Evolutionary conservation across 2,329 filamentous ascomycete genomes (phyloP).

Genomic region (Lachnellula occidentalis): DNA sequence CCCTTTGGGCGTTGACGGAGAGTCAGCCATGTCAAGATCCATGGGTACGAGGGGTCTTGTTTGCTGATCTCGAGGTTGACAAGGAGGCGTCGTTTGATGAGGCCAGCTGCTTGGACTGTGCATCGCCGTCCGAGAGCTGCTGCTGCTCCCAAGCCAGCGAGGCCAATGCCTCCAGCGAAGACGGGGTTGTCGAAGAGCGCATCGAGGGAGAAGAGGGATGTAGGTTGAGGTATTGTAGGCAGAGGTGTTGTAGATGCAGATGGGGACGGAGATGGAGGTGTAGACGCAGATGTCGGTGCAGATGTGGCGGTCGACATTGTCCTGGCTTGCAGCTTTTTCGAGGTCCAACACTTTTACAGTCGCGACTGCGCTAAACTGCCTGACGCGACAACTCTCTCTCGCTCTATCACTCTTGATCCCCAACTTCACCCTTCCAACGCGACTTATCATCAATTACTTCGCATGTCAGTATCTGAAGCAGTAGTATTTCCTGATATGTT

Average conservation of each 20-base stretch:
- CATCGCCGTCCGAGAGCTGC: constrained; percentile 77
- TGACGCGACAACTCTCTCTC: too few species aligned
- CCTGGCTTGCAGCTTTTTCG: too few species aligned
- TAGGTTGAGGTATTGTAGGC: constrained; percentile 8
- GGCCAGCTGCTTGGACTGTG: constrained; percentile 62
- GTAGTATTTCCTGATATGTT: too few species aligned
- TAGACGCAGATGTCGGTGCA: too few species aligned
- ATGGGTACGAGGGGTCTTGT: constrained; percentile 87
- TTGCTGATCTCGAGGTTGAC: constrained; percentile 95
- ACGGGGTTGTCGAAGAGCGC: constrained; percentile 58
- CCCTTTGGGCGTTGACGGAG: constrained; percentile 58
- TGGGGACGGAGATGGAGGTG: too few species aligned
- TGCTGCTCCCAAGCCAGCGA: constrained; percentile 80
- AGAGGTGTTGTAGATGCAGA: neutral
- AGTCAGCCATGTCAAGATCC: constrained; percentile 93
- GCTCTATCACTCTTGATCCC: too few species aligned
- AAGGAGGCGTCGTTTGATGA: constrained; percentile 78
- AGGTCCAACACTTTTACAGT: too few species aligned
- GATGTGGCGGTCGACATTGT: too few species aligned
- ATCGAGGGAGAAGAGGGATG: constrained; percentile 44
- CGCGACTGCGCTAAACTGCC: too few species aligned
- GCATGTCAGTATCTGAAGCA: too few species aligned
- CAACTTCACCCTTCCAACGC: too few species aligned
- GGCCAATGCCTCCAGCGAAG: constrained; percentile 73
- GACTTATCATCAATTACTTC: too few species aligned